A percentile compares a stretch with the other conserved stretches of the same genome.
phyloP scores from a whole-genome alignment of 1,139 yeast species.

The Scheffersomyces lignicola region DNA sequence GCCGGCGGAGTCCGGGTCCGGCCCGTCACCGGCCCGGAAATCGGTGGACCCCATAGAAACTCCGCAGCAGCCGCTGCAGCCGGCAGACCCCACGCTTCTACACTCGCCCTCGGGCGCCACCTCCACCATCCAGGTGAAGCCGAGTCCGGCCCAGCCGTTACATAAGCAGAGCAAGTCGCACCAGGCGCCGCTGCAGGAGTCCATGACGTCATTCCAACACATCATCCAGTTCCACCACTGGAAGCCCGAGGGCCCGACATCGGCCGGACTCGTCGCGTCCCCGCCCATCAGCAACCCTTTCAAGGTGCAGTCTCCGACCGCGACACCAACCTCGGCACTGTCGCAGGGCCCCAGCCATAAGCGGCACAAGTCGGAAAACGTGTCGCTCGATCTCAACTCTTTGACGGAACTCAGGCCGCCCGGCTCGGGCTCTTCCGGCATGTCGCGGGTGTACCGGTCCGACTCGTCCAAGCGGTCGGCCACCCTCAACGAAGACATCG shows the following conservation, averaged over 20 bases:
- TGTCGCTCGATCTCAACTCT: conserved; percentile 11
- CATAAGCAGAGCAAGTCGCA: conserved; percentile 35
- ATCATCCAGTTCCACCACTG: conserved; percentile 54
- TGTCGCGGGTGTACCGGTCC: conserved; percentile 1
- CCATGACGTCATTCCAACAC: conserved; percentile 54
- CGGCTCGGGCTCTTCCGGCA: conserved; percentile 4
- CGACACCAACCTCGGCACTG: conserved; percentile 8
- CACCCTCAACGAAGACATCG: conserved; percentile 5
- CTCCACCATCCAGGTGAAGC: conserved; percentile 45
- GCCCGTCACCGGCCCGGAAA: conserved; percentile 4
- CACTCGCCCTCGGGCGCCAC: conserved; percentile 29
- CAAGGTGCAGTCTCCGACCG: conserved; percentile 42
- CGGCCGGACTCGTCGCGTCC: conserved; percentile 9
- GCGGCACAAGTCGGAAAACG: conserved; percentile 21
- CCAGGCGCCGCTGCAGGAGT: conserved; percentile 46
- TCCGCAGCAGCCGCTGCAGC: conserved; percentile 7
- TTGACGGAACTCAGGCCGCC: conserved; percentile 7
- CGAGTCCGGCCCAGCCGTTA: conserved; percentile 47
- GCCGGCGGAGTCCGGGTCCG: conserved; percentile 30
- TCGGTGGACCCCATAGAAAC: conserved; percentile 6
- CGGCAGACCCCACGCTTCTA: conserved; percentile 7
- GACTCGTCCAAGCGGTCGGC: conserved; percentile 3
- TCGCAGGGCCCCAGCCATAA: conserved; percentile 15
- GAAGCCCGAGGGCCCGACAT: conserved; percentile 44
- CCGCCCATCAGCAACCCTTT: conserved; percentile 32